Base-by-base conservation (phyloP, 2,329 filamentous ascomycete genomes). In the Microcera coccophila region DNA sequence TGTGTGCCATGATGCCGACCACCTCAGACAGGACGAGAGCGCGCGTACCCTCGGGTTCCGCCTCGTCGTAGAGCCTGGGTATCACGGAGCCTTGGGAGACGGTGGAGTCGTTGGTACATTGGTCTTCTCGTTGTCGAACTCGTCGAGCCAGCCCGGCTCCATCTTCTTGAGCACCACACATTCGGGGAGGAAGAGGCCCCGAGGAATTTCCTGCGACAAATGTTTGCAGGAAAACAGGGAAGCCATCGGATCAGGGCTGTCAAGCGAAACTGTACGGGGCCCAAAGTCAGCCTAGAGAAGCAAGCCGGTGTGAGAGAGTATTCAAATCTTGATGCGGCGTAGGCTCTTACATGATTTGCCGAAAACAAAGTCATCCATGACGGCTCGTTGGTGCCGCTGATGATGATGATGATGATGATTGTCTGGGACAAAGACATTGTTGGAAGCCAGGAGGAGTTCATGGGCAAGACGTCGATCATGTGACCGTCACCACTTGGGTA, bases 11-110 rank as follows among this genome's bases (percentile, higher is more conserved):
- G 4, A 41, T 42, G 11, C 51, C 53, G n/a, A 44, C 49, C 15
- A 55, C 36, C 37, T 58, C 54, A 4, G 55, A 52, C 31, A 58
- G 46, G 41, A 58, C 37, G 12, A 55, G 49, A 44, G 52, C 47
- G 28, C 42, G 49, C 17, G 44, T 41, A 15, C 54, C 55, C n/a
- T 44, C 45, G 36, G 45, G 52, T 29, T 47, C 34, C 15, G 47
- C 40, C 36, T 54, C 44, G 12, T 53, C 55, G 14, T 49, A 54
- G 18, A 45, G 50, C 11, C 17, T 44, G 8, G 55, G 54, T 20
- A 58, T 54, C 18, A 57, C 40, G 28, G 22, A 32, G 18, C 55
- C 54, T 36, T 57, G 55, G 11, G n/a, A 58, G 39, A 20, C 39
- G 36, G 16, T 45, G 33, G 10, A 54, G 41, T 28, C 41, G 47